These are phyloP conservation scores for Effrenium voratum DNA, from an alignment of 73 alveolate genomes.

Conservation along the genomic window DNA sequence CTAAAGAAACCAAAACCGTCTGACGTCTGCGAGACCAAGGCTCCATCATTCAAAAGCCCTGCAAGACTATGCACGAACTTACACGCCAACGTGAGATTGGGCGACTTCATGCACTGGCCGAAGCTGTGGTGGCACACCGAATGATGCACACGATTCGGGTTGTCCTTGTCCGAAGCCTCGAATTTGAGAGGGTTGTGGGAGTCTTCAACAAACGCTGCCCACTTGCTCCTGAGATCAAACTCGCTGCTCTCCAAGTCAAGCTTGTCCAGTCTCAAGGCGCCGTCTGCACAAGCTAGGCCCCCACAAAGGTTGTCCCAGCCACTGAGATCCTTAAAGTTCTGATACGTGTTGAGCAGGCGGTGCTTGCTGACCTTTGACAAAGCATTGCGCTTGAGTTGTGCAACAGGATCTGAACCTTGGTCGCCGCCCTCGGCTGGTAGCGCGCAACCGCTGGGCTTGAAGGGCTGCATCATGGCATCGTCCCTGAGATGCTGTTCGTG, in stretches of 20 bases:
- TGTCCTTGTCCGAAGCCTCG: background rate
- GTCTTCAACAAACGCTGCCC: background rate
- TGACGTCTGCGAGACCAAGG: background rate
- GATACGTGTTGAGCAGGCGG: background rate
- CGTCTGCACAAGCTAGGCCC: background rate
- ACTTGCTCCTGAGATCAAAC: background rate
- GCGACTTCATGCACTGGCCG: background rate
- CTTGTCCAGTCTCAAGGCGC: background rate
- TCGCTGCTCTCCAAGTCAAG: background rate
- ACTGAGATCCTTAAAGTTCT: too few species aligned
- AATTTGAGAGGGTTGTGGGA: background rate
- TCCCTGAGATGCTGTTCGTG: background rate
- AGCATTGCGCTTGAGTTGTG: background rate
- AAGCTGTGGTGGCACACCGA: background rate
- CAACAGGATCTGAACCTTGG: background rate
- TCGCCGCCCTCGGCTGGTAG: too few species aligned
- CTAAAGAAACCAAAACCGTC: background rate
- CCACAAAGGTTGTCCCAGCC: background rate
- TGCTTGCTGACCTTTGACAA: background rate
- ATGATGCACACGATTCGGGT: background rate
- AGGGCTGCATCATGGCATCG: background rate
- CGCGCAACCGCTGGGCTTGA: background rate
- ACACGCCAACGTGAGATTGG: background rate
- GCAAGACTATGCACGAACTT: background rate
- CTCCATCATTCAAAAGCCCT: background rate